Evolutionary conservation across 352 stramenopile species (phyloP), one percentile per base, ranked within the genome.

Genomic region (Globisporangium spinosum): DNA sequence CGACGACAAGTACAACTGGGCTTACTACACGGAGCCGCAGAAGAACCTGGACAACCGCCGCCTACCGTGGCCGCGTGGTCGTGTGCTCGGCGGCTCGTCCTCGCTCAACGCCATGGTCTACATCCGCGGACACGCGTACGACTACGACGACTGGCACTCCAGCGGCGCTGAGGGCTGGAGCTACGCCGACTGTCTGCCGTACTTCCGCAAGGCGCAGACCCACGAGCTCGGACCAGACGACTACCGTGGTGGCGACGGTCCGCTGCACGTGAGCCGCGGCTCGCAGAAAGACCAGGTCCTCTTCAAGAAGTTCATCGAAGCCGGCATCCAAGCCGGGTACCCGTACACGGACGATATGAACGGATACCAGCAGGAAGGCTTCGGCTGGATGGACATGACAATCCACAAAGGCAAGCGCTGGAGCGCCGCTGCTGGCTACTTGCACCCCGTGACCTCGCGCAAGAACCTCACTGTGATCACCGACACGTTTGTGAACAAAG

Each of bases 61-160:
- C 10, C 71, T 97, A 64, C 83, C 89, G 12, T 96, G 90, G 89
- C 90, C 90, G 27, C 88, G 90, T 7, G 90, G 90, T 38, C 89
- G 89, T 58, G 89, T 97, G 65, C 87, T 97, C 56, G 90, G 90
- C 32, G 90, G 90, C 27, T 97, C 87, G 3, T 96, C 89, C 43
- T 96, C 87, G 43, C 78, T 97, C 45, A 97, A 97, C 58, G 90
- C 89, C 34, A 97, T 97, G 90, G 89, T 97, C 22, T 97, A 97
- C 82, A 93, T 94, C 60, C 87, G 90, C 22, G 90, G 90, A 8
- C 87, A 97, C 66, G 87, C 89, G 8, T 78, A 89, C 61, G 90
- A 97, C 76, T 97, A 96, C 67, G 80, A 97, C 62, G 85, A 94
- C 69, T 97, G 90, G 90, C 68, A 92, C 32, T 61, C 66, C 6